phyloP scores from a whole-genome alignment of 2,329 filamentous ascomycete species.

The Penicillium thymicola region DNA sequence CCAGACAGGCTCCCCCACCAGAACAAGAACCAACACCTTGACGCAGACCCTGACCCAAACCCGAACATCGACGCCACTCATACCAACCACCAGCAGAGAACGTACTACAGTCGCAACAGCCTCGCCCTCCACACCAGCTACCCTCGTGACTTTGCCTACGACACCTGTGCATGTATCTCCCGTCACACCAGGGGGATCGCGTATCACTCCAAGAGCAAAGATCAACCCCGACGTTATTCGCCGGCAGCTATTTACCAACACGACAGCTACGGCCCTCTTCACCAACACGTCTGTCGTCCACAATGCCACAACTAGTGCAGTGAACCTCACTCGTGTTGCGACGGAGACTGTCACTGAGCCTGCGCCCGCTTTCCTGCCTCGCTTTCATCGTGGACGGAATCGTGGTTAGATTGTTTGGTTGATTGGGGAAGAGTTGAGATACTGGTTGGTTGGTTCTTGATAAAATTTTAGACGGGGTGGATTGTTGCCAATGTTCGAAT shows the following conservation, averaged over 20 bases:
- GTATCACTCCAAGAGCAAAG: background rate
- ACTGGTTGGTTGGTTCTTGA: background rate
- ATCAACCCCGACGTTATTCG: slow-evolving; percentile 3
- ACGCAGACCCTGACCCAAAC: background rate
- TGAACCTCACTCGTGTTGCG: background rate
- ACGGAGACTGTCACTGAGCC: background rate
- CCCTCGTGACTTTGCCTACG: slow-evolving; percentile 1
- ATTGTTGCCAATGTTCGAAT: background rate
- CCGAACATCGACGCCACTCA: slow-evolving; percentile 1
- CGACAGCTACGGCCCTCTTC: background rate
- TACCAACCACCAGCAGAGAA: background rate
- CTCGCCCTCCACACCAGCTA: background rate
- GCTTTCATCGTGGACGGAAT: slow-evolving; percentile 3
- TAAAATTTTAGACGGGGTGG: background rate
- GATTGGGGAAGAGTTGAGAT: background rate
- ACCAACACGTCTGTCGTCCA: background rate
- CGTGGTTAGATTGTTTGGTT: background rate
- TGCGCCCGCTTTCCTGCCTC: slow-evolving; percentile 1
- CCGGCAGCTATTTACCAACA: background rate
- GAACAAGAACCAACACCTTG: background rate
- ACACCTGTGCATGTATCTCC: background rate
- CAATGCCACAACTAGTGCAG: slow-evolving; percentile 1
- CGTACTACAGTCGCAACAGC: background rate
- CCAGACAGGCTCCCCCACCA: no score
- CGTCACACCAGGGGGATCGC: background rate